A percentile compares a stretch with the other conserved stretches of the same genome.
phyloP scores from a whole-genome alignment of 352 stramenopile genomes.

The Phytophthora capsici region DNA sequence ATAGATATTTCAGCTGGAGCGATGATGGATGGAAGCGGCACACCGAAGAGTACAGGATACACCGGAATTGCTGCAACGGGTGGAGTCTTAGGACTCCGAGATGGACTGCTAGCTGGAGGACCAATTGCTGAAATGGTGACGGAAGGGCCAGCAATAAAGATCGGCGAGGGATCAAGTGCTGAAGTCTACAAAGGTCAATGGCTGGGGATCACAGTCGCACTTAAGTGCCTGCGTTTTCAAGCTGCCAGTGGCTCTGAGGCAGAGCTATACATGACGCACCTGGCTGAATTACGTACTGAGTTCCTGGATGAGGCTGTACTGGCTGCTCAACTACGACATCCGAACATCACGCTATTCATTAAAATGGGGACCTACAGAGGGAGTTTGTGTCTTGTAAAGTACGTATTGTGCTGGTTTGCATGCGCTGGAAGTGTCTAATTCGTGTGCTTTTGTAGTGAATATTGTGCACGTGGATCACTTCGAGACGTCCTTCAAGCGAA shows the following conservation, averaged over 20 bases:
- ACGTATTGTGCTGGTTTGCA: constrained; percentile 27
- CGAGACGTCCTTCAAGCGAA: constrained; percentile 68
- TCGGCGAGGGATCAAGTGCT: constrained; percentile 68
- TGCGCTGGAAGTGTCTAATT: neutral
- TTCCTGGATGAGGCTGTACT: constrained; percentile 75
- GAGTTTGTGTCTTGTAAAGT: constrained; percentile 79
- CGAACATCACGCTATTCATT: constrained; percentile 83
- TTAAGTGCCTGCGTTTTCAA: constrained; percentile 73
- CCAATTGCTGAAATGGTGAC: constrained; percentile 65
- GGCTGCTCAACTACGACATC: constrained; percentile 66
- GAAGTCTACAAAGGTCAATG: constrained; percentile 75
- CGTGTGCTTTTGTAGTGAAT: constrained; percentile 50
- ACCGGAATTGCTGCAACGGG: neutral
- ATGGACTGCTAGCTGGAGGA: constrained; percentile 28
- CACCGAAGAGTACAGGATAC: constrained; percentile 21
- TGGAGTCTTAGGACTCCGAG: constrained; percentile 20
- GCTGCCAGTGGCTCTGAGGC: constrained; percentile 39
- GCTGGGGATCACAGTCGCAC: constrained; percentile 78
- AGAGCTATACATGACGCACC: constrained; percentile 73
- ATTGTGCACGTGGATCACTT: constrained; percentile 67
- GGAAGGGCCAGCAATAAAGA: constrained; percentile 66
- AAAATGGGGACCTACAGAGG: constrained; percentile 70
- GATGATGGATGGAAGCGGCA: constrained; percentile 18
- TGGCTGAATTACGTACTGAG: constrained; percentile 62
- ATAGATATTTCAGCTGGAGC: constrained; percentile 31